Conservation (phyloP, 208 protist genomes). For the Leishmania guyanensis region DNA sequence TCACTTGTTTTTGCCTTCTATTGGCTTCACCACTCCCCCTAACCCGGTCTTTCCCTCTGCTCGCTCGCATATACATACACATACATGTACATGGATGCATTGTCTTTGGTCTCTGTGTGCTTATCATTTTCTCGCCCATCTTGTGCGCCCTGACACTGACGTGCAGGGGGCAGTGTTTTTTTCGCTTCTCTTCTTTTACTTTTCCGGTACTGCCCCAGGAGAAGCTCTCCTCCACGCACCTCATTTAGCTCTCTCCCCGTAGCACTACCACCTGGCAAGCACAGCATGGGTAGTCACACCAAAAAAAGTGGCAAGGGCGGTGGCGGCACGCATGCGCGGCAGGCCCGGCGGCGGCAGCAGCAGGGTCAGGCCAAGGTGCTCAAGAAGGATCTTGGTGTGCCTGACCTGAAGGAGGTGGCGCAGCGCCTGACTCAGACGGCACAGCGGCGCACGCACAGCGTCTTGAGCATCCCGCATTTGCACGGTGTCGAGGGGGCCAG, state of each 20-base stretch:
- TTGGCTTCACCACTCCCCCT: not conserved
- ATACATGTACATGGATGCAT: not conserved
- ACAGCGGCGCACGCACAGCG: constrained; percentile 65
- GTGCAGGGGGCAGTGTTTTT: not conserved
- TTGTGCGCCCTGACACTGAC: too few species aligned
- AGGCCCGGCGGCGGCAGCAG: constrained; percentile 30
- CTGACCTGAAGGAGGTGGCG: constrained; percentile 70
- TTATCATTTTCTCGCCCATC: too few species aligned
- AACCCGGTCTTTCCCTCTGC: not conserved
- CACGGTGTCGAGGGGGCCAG: constrained; percentile 14
- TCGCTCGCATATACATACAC: not conserved
- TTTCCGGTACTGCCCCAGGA: not conserved
- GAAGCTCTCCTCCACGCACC: not conserved
- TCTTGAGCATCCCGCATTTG: constrained; percentile 59
- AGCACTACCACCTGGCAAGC: not conserved
- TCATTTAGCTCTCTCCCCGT: not conserved
- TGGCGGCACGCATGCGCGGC: constrained; percentile 48
- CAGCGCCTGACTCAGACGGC: constrained; percentile 67
- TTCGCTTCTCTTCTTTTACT: not conserved
- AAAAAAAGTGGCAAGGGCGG: constrained; percentile 86
- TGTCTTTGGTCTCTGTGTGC: too few species aligned
- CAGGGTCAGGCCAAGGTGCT: constrained; percentile 50
- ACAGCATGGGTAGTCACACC: constrained; percentile 85
- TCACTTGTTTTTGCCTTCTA: not conserved
- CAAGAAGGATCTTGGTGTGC: constrained; percentile 80